phyloP scores from a whole-genome alignment of 2,329 filamentous ascomycete species.

The Verticillium nubilum region DNA sequence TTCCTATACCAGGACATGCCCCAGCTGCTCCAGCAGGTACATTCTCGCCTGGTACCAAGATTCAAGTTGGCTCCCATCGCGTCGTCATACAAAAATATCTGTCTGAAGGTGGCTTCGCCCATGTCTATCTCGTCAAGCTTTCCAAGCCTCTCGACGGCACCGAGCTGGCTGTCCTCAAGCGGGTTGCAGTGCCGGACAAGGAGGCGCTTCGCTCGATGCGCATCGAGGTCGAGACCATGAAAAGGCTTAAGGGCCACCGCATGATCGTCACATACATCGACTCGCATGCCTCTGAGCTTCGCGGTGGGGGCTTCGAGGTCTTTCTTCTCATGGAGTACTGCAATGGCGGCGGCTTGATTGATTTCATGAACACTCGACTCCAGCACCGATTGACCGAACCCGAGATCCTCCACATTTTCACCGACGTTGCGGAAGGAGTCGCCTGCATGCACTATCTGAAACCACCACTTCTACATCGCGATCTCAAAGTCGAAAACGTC shows the following conservation, averaged over 20 bases:
- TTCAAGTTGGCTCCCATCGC: slow-evolving; percentile 87
- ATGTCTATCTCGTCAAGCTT: slow-evolving; percentile 93
- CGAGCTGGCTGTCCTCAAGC: slow-evolving; percentile 81
- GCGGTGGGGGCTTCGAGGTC: slow-evolving; percentile 92
- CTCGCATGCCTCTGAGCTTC: slow-evolving; percentile 91
- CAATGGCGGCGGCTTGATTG: slow-evolving; percentile 88
- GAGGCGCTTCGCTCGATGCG: slow-evolving; percentile 92
- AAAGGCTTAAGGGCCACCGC: slow-evolving; percentile 93
- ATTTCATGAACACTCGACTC: slow-evolving; percentile 98
- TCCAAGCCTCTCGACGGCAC: slow-evolving; percentile 71
- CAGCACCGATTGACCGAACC: slow-evolving; percentile 96
- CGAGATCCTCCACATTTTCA: slow-evolving; percentile 95
- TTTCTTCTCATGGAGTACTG: slow-evolving; percentile 99
- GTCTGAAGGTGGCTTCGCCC: slow-evolving; percentile 95
- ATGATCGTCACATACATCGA: slow-evolving; percentile 98
- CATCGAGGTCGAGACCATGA: slow-evolving; percentile 99
- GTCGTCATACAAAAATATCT: slow-evolving; percentile 96
- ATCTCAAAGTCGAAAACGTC: slow-evolving; percentile 97
- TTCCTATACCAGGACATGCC: slow-evolving; percentile 27
- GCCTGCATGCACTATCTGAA: slow-evolving; percentile 99
- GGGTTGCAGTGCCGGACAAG: slow-evolving; percentile 95
- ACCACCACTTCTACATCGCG: slow-evolving; percentile 84
- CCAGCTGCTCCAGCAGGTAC: slow-evolving; percentile 67
- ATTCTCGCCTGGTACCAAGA: slow-evolving; percentile 90
- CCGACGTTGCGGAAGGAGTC: slow-evolving; percentile 90